Evolutionary conservation across 169 alveolate species (phyloP), one percentile per base, ranked within the genome.

Genomic region (Cardiosporidium cionae): DNA sequence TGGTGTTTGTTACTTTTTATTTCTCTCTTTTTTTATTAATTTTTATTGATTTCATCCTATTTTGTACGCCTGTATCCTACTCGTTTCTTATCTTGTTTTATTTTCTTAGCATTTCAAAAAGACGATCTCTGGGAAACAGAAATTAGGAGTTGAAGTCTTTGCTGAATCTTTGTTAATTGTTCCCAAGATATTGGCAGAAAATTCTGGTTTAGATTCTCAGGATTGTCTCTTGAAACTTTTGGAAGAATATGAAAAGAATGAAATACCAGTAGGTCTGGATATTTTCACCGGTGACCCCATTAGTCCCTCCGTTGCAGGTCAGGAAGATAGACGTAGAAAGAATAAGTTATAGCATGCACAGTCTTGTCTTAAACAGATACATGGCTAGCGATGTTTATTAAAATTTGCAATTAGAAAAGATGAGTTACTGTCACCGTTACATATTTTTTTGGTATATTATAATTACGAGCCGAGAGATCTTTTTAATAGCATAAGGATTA

Each of bases 121-220:
- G 82, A 27, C 92, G 88, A 68, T 80, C 25, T 78, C 82, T 75
- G 99, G 99, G 53, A 97, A 96, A 87, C 94, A 95, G 69, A 93
- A 92, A 85, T 88, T 94, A 58, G 99, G 99, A 27, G 95, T 95
- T 54, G 94, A 92, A 75, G 96, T 94, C 25, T 96, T 96, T 69
- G 98, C 99, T 23, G 97, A 96, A 65, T 96, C 99, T 32, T 79
- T 97, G 65, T 82, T 97, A 44, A 84, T 86, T 23, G 91, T 94
- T 32, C 99, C 99, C 7, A 94, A 95, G 76, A 91, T 95, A 7
- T 80, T 97, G 9, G 96, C 98, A 32, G 98, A 94, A 79, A 97
- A 97, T 88, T 94, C 98, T 9, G 99, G 99, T 7, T 89, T 94
- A 65, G 99, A 97, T 81, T 90, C 84, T 0, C 83, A 87, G 74